Evolutionary conservation across 2,329 filamentous ascomycete genomes (phyloP).

Genomic region (Aspergillus japonicus): DNA sequence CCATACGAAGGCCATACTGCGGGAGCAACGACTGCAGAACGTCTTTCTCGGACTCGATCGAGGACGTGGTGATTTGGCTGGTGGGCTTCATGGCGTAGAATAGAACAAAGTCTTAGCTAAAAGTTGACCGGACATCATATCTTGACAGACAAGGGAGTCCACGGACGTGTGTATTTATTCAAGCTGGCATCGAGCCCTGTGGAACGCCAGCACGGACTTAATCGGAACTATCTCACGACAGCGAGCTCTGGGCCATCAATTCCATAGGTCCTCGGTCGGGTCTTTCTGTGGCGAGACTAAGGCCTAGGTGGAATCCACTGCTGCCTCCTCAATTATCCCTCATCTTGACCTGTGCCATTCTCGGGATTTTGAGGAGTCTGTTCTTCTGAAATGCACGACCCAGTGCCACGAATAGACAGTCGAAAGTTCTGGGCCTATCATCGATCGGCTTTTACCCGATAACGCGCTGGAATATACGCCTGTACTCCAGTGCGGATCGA

Average conservation of each 20-base stretch:
- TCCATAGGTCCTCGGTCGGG: background rate
- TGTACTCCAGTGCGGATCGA: background rate
- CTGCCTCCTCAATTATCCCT: background rate
- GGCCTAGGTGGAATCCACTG: background rate
- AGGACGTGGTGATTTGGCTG: conserved; percentile 11
- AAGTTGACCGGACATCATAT: background rate
- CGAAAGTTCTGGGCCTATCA: background rate
- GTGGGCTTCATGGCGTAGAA: background rate
- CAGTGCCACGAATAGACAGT: background rate
- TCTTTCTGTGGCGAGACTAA: background rate
- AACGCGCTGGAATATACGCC: background rate
- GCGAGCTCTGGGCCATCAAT: background rate
- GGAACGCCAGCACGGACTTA: background rate
- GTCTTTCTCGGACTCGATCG: conserved; percentile 17
- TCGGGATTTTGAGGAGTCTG: background rate
- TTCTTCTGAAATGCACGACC: background rate
- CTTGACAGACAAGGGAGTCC: background rate
- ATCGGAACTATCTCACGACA: background rate
- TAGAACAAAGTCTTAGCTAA: background rate
- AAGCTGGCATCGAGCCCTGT: background rate
- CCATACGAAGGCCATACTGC: conserved; percentile 29
- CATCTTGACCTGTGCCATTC: background rate
- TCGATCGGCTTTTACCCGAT: background rate
- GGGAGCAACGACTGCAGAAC: conserved; percentile 21
- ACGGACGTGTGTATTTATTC: background rate